Evolutionary conservation across 192 early-diverging fungal species (phyloP).

Genomic region (Backusella parvicylindrica): DNA sequence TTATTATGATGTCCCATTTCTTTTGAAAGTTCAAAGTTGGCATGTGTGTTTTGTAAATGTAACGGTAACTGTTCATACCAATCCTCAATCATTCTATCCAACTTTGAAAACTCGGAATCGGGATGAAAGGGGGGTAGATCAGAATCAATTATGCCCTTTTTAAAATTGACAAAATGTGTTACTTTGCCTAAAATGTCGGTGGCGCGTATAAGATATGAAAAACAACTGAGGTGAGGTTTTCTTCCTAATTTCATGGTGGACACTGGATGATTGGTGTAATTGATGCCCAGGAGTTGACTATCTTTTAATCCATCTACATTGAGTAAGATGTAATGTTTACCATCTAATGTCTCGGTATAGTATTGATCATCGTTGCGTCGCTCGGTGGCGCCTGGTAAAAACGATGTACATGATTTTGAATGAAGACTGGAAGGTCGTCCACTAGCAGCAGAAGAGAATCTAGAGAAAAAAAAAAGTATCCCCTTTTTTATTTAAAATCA

Average conservation of each 20-base stretch:
- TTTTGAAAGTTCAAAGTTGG: conserved; percentile 31
- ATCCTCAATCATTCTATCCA: conserved; percentile 31
- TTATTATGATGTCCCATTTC: too few species aligned
- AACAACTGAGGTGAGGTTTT: neutral
- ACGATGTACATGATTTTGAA: conserved; percentile 43
- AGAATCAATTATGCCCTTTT: conserved; percentile 28
- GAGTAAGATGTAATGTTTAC: neutral
- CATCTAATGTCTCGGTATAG: conserved; percentile 1
- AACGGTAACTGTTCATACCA: conserved; percentile 38
- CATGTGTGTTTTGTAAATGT: conserved; percentile 33
- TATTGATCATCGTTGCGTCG: neutral
- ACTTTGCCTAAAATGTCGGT: conserved; percentile 42
- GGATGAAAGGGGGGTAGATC: conserved; percentile 35
- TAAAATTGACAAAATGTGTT: conserved; percentile 42
- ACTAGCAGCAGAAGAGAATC: conserved; percentile 35
- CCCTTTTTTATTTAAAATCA: too few species aligned
- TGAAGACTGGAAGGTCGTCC: conserved; percentile 49
- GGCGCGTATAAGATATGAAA: conserved; percentile 40
- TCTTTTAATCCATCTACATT: neutral
- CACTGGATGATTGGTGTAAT: neutral
- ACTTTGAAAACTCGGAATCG: conserved; percentile 40
- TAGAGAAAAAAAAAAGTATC: neutral
- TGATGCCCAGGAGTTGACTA: neutral
- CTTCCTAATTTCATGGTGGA: neutral
- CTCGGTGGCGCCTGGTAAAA: conserved; percentile 35